Base-by-base conservation (phyloP, 2,329 filamentous ascomycete genomes). In the Beauveria medogensis region DNA sequence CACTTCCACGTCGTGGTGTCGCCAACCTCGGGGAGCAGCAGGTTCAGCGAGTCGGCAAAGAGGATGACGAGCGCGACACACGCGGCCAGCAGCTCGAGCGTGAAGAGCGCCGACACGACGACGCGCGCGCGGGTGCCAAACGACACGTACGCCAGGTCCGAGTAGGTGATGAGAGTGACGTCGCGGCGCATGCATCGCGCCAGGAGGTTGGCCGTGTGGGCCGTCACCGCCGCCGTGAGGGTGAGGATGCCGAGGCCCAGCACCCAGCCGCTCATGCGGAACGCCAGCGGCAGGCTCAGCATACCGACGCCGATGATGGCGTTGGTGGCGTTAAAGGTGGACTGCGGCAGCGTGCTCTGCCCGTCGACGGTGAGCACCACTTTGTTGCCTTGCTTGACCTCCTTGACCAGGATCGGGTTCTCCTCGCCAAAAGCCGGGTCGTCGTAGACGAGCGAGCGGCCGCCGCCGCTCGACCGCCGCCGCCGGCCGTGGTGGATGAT, bases 241-340 rank as follows among this genome's bases (percentile, higher is more conserved):
- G 85, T 74, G 60, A 97, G 79, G 65, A 94, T 88, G 47, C 81
- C 64, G 69, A 96, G 80, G 57, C 94, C 94, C 63, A 91, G 84
- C 46, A 96, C 74, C 92, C 92, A 96, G 55, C 92, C 93, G 14
- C 90, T 87, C 72, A 96, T 92, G 68, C 87, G 91, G 68, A 97
- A 79, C 6, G 90, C 93, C 69, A 97, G 82, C 6, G 93, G 94
- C 59, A 99, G 78, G 73, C 91, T 95, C 55, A 99, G 80, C 34
- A 99, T 77, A 1, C 93, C 93, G 34, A 99, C 88, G 18, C 92
- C 92, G 63, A 97, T 93, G 62, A 97, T 78, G 55, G 95, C 91
- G 65, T 96, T 96, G 71, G 93, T 93, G 3, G 91, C 95, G 75
- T 99, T 99, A 80, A 97, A 96, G 64, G 97, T 83, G 7, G 93